Conservation (phyloP, 371 early-diverging fungal species). For the Rhizopus stolonifer region DNA sequence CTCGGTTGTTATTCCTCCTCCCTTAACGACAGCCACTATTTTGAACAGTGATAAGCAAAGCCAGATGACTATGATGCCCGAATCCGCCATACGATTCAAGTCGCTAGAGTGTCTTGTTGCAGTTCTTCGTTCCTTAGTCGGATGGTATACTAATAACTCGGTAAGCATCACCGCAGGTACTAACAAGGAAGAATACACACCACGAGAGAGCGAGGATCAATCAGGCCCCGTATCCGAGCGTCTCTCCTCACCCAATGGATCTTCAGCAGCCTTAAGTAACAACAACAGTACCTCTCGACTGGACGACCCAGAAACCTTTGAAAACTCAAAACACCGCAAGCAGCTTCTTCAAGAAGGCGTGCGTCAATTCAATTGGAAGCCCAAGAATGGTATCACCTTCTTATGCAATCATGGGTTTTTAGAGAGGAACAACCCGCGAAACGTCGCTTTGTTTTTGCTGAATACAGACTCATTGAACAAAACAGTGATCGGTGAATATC, state of each 20-base stretch:
- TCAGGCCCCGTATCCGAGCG: conserved; percentile 34
- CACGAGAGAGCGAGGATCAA: conserved; percentile 47
- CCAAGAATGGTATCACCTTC: conserved; percentile 86
- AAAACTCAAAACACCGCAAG: conserved; percentile 78
- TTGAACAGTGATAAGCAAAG: conserved; percentile 52
- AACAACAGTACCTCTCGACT: conserved; percentile 52
- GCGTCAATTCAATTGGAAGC: conserved; percentile 84
- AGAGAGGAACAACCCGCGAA: conserved; percentile 49
- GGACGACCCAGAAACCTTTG: conserved; percentile 73
- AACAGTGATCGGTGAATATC: conserved; percentile 87
- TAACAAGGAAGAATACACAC: conserved; percentile 38
- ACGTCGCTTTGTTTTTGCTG: conserved; percentile 75
- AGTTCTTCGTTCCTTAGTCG: conserved; percentile 51
- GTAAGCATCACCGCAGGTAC: conserved; percentile 41
- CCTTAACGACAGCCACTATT: conserved; percentile 49
- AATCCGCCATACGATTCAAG: conserved; percentile 49
- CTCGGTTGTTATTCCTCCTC: conserved; percentile 45
- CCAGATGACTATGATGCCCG: conserved; percentile 32
- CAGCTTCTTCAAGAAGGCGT: conserved; percentile 77
- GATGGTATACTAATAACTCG: conserved; percentile 53
- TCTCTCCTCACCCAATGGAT: conserved; percentile 45
- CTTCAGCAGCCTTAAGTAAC: conserved; percentile 57
- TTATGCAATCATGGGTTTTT: conserved; percentile 70
- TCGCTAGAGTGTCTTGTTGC: conserved; percentile 58
- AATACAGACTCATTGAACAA: conserved; percentile 81